Evolutionary conservation across 257 asterid species (phyloP).

Genomic region (Dorcoceras hygrometricum): DNA sequence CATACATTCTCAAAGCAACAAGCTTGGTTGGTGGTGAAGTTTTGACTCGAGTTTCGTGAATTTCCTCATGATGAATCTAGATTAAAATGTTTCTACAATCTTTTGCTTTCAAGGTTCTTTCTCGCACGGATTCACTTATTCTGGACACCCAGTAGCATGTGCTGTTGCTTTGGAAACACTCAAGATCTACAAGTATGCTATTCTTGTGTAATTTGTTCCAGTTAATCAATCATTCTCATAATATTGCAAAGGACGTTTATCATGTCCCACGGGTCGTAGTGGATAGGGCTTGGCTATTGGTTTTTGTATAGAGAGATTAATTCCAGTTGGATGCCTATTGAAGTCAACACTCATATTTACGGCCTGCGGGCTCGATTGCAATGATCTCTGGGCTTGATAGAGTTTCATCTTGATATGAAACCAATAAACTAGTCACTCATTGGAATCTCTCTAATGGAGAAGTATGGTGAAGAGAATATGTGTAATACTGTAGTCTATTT

Average conservation of each 20-base stretch:
- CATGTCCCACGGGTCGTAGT: background rate
- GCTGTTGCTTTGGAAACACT: slow-evolving; percentile 94
- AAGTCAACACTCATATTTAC: background rate
- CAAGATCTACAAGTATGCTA: slow-evolving; percentile 77
- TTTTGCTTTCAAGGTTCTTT: slow-evolving; percentile 52
- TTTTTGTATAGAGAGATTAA: background rate
- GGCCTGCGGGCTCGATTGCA: background rate
- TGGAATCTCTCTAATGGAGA: background rate
- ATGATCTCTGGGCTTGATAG: background rate
- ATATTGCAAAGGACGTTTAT: background rate
- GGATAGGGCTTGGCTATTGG: background rate
- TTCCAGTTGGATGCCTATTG: background rate
- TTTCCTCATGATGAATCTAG: slow-evolving; percentile 2
- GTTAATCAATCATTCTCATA: background rate
- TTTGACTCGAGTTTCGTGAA: background rate
- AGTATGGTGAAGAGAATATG: background rate
- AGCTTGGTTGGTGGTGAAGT: slow-evolving; percentile 56
- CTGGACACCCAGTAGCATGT: slow-evolving; percentile 97
- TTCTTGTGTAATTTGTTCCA: background rate
- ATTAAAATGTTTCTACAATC: background rate
- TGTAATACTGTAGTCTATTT: background rate
- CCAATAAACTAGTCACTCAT: background rate
- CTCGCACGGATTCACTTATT: slow-evolving; percentile 96
- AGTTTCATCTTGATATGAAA: background rate
- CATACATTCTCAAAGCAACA: slow-evolving; percentile 80